Conservation (phyloP, 768 basidiomycete genomes). For the Pholiota molesta region DNA sequence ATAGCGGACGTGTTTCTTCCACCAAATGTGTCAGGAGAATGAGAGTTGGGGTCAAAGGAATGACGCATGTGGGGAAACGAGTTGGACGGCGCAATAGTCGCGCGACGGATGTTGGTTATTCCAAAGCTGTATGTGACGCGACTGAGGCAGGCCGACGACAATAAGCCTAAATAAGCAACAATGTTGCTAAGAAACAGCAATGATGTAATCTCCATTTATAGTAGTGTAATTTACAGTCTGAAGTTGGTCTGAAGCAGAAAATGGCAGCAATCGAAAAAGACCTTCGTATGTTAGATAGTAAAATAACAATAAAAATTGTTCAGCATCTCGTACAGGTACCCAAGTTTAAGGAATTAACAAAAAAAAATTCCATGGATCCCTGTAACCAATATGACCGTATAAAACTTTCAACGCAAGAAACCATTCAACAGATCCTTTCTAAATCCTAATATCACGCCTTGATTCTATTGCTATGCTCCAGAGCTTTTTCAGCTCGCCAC, state of each 20-base stretch:
- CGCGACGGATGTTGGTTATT: not conserved
- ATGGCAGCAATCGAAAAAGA: too few species aligned
- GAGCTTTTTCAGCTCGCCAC: conserved; percentile 68
- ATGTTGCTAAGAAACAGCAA: not conserved
- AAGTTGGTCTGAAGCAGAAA: too few species aligned
- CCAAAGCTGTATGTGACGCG: not conserved
- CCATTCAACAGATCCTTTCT: not conserved
- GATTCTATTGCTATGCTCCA: conserved; percentile 32
- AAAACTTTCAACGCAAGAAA: not conserved
- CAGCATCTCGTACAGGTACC: not conserved
- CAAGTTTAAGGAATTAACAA: not conserved
- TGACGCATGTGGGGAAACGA: not conserved
- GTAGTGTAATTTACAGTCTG: too few species aligned
- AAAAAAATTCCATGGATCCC: too few species aligned
- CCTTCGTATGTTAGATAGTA: too few species aligned
- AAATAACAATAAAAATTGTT: not conserved
- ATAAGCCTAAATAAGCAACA: too few species aligned
- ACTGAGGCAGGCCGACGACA: too few species aligned
- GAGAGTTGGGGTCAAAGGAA: not conserved
- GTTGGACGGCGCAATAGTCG: not conserved
- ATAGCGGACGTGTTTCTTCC: not conserved
- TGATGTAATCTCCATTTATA: too few species aligned
- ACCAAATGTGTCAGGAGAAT: not conserved
- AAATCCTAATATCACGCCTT: not conserved
- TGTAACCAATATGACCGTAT: too few species aligned